phyloP scores from a whole-genome alignment of 2,329 filamentous ascomycete genomes.

The Didymella pinodella region DNA sequence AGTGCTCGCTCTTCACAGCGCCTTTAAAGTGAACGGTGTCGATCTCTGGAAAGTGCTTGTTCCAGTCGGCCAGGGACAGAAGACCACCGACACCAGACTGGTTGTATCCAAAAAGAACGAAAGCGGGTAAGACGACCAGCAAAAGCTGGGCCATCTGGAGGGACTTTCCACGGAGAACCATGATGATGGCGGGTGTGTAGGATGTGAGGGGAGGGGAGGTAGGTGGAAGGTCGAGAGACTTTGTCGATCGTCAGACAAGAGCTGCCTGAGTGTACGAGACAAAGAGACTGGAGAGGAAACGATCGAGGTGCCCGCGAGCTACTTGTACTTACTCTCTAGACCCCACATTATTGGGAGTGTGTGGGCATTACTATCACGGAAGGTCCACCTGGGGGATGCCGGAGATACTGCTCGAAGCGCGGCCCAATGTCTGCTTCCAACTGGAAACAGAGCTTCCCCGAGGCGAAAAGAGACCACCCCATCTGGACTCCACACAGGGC shows the following conservation, averaged over 20 bases:
- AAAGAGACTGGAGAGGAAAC: conserved; percentile 17
- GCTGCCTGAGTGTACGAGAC: conserved; percentile 14
- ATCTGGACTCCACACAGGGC: conserved; percentile 15
- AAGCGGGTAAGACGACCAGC: conserved; percentile 52
- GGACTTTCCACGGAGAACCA: conserved; percentile 36
- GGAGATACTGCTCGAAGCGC: conserved; percentile 12
- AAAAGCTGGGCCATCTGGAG: conserved; percentile 46
- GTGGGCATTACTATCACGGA: conserved; percentile 23
- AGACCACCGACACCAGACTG: conserved; percentile 61
- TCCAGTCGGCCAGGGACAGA: conserved; percentile 52
- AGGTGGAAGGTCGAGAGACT: conserved; percentile 14
- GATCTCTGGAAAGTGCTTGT: conserved; percentile 58
- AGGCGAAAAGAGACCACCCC: conserved; percentile 11
- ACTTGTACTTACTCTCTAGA: conserved; percentile 30
- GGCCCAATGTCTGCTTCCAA: conserved; percentile 8
- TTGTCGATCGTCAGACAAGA: conserved; percentile 17
- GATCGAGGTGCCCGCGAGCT: conserved; percentile 17
- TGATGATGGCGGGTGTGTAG: conserved; percentile 12
- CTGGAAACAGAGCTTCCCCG: conserved; percentile 10
- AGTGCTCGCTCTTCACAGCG: conserved; percentile 54
- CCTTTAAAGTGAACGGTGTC: conserved; percentile 57
- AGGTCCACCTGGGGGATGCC: conserved; percentile 17
- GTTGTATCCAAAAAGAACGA: conserved; percentile 62
- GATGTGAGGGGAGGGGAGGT: neutral
- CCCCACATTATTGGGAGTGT: conserved; percentile 33